Base-by-base conservation (phyloP, 2,329 filamentous ascomycete genomes). In the Paraphoma chrysanthemicola region DNA sequence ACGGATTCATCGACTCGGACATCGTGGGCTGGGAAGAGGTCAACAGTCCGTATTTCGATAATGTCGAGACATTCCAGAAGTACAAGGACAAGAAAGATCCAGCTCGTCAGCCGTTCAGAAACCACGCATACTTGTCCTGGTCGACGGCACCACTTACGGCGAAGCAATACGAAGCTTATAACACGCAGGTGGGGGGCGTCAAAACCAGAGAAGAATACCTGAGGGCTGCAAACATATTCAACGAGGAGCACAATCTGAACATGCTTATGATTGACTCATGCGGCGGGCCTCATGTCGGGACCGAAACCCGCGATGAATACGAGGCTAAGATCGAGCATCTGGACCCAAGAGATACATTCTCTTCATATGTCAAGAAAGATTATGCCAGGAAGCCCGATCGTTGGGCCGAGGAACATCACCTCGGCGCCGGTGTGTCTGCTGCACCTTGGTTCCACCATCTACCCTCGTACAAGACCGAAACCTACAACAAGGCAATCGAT, bases 31-130 rank as follows among this genome's bases (percentile, higher is more conserved):
- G 44, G 44, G 44, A 11, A n/a, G 8, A 28, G 29, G 44, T 46
- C 14, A 46, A 46, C 44, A 46, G 44, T 16, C 44, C 29, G 9
- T 46, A 46, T 31, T 46, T 46, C 28, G 44, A 46, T n/a, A 17
- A 36, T 33, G n/a, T 46, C 12, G 31, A 46, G 14, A 28, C 44
- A 12, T 10, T 33, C 31, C 28, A 36, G 10, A 36, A 36, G 33
- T 36, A 14, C 10, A 36, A 10, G 12, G 8, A 11, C 14, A 16
- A 33, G 12, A 14, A 46, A 1, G 14, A 31, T 16, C 28, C 44
- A n/a, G 44, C 11, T 29, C 44, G 44, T 8, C 11, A 30, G 14
- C 44, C 44, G 6, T 46, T 46, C 44, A 46, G 16, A 14, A 46
- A 46, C 23, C 44, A 46, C 17, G 44, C 44, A 4, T 46, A 46